Evolutionary conservation across 2,329 filamentous ascomycete genomes (phyloP).

Genomic region (Curvularia sp.): DNA sequence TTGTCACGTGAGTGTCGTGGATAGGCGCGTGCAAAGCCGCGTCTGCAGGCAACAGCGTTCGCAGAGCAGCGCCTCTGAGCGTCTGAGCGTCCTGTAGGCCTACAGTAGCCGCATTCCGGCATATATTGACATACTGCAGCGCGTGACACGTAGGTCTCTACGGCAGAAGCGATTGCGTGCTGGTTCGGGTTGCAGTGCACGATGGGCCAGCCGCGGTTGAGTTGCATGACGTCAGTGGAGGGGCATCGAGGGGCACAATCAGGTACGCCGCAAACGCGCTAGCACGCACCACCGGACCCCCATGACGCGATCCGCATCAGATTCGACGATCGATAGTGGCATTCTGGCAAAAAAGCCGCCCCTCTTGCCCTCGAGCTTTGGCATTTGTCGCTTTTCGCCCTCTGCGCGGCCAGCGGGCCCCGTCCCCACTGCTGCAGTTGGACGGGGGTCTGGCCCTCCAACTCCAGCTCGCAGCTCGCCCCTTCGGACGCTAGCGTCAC

Average conservation of each 20-base stretch:
- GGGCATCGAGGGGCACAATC: constrained; percentile 16
- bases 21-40: neutral
- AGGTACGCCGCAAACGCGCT: constrained; percentile 18
- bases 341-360: constrained; percentile 15
- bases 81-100: constrained; percentile 4
- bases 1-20: neutral
- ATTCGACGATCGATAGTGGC: constrained; percentile 24
- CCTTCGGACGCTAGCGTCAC: constrained; percentile 1
- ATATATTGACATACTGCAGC: constrained; percentile 3
- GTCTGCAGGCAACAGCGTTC: constrained; percentile 3
- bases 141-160: constrained; percentile 17
- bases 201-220: constrained; percentile 3
- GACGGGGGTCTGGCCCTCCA: constrained; percentile 10
- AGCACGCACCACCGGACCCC: constrained; percentile 4
- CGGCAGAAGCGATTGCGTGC: constrained; percentile 18
- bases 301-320: constrained; percentile 23
- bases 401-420: constrained; percentile 12
- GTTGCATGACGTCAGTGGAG: constrained; percentile 13
- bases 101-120: constrained; percentile 5
- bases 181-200: constrained; percentile 9
- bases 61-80: constrained; percentile 7
- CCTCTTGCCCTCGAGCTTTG: constrained; percentile 2
- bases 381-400: constrained; percentile 9
- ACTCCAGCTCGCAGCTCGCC: neutral
- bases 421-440: constrained; percentile 4